These are phyloP conservation scores for Euclidium syriacum DNA, from an alignment of 345 rosid species.

Conservation along the genomic window DNA sequence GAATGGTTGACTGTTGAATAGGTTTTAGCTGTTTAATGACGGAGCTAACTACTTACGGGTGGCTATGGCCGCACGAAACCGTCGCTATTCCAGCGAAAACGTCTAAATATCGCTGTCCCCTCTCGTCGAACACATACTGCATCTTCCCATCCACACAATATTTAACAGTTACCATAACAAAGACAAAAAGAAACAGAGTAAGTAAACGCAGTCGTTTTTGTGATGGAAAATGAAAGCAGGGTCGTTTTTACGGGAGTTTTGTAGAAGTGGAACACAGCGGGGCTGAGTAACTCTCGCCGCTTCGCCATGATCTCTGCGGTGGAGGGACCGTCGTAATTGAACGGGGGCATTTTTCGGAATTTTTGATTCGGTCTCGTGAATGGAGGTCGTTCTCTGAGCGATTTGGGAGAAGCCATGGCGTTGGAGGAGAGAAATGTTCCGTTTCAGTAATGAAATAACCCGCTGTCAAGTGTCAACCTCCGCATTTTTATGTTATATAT, in stretches of 20 bases:
- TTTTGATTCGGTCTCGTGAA: constrained; percentile 19
- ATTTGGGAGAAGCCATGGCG: constrained; percentile 34
- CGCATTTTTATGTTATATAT: too few relatives aligned
- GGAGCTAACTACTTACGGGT: constrained; percentile 72
- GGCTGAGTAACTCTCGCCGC: constrained; percentile 71
- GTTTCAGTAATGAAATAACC: constrained; percentile 33
- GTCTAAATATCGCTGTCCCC: constrained; percentile 74
- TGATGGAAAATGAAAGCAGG: background rate
- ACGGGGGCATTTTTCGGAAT: constrained; percentile 61
- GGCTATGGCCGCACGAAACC: constrained; percentile 91
- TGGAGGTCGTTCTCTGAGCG: constrained; percentile 28
- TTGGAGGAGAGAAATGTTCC: constrained; percentile 12
- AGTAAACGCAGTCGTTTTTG: background rate
- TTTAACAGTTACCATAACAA: constrained; percentile 41
- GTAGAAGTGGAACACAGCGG: constrained; percentile 61
- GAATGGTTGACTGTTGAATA: constrained; percentile 75
- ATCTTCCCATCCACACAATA: constrained; percentile 82
- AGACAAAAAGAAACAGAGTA: background rate
- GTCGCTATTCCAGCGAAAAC: constrained; percentile 92
- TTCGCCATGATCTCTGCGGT: constrained; percentile 61
- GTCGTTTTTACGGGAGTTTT: constrained; percentile 52
- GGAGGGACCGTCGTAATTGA: constrained; percentile 75
- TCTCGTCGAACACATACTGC: constrained; percentile 86
- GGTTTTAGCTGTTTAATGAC: constrained; percentile 62
- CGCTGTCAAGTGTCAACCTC: constrained; percentile 32